Evolutionary conservation across 805 yeast genomes (phyloP).

Genomic region (Kodamaea lidongshanica): DNA sequence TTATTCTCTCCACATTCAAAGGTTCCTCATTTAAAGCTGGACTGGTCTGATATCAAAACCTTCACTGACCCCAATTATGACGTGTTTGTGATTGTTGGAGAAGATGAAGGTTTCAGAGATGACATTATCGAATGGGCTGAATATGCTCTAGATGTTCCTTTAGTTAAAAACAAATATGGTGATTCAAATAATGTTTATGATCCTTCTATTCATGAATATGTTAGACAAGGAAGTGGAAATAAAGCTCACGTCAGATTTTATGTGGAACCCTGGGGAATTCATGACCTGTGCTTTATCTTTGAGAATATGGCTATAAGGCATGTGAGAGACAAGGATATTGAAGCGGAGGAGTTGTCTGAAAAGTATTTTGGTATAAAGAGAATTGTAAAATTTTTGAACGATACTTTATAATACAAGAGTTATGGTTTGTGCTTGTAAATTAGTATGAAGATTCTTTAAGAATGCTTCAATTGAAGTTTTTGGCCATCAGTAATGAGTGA

Average conservation of each 20-base stretch:
- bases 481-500: no score
- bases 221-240: conserved; percentile 11
- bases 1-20: conserved; percentile 22
- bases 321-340: conserved; percentile 8
- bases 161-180: conserved; percentile 19
- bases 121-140: conserved; percentile 31
- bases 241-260: conserved; percentile 18
- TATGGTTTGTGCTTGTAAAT: no score
- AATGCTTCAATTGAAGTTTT: no score
- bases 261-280: conserved; percentile 34
- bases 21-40: conserved; percentile 16
- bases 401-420: conserved; percentile 16
- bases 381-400: conserved; percentile 21
- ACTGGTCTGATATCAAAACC: conserved; percentile 31
- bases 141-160: conserved; percentile 26
- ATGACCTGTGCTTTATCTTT: conserved; percentile 24
- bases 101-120: conserved; percentile 38
- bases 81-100: conserved; percentile 32
- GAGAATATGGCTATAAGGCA: conserved; percentile 19
- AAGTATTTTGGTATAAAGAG: conserved; percentile 23
- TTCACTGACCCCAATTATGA: conserved; percentile 20
- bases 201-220: conserved; percentile 17
- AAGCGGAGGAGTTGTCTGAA: conserved; percentile 5
- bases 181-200: conserved; percentile 17
- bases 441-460: no score